phyloP scores from a whole-genome alignment of 306 rosid genomes.

The Heteromeles arbutifolia region DNA sequence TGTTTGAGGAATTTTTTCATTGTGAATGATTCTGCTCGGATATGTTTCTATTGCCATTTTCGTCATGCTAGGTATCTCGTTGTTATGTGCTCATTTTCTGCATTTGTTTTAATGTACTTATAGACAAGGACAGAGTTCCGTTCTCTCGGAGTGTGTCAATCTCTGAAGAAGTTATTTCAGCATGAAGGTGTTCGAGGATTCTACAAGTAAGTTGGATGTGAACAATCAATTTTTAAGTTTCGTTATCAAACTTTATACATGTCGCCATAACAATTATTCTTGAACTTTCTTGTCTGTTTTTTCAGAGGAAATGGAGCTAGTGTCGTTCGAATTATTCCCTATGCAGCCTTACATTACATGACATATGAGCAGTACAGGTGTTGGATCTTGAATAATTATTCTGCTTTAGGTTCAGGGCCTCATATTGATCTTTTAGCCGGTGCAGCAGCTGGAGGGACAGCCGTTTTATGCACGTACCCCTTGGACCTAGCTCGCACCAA shows the following conservation, averaged over 20 bases:
- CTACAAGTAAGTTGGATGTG: constrained; percentile 57
- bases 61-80: neutral
- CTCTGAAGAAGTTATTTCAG: constrained; percentile 60
- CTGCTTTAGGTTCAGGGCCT: constrained; percentile 72
- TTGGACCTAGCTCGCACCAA: constrained; percentile 95
- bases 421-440: constrained; percentile 94
- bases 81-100: neutral
- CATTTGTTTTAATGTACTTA: neutral
- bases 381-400: constrained; percentile 67
- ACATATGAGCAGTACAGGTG: constrained; percentile 84
- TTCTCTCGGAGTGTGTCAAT: constrained; percentile 63
- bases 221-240: neutral
- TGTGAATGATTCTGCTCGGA: neutral
- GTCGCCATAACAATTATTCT: neutral
- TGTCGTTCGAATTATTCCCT: constrained; percentile 78
- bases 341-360: constrained; percentile 97
- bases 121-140: constrained; percentile 86
- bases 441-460: constrained; percentile 92
- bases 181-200: constrained; percentile 79
- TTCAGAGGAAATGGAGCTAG: constrained; percentile 97
- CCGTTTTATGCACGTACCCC: constrained; percentile 88
- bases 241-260: too few species aligned
- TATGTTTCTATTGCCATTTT: neutral
- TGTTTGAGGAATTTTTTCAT: neutral
- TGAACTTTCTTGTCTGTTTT: constrained; percentile 4